Conservation (phyloP, 202 grass and related monocot species). For the Cymbopogon flexuosus region DNA sequence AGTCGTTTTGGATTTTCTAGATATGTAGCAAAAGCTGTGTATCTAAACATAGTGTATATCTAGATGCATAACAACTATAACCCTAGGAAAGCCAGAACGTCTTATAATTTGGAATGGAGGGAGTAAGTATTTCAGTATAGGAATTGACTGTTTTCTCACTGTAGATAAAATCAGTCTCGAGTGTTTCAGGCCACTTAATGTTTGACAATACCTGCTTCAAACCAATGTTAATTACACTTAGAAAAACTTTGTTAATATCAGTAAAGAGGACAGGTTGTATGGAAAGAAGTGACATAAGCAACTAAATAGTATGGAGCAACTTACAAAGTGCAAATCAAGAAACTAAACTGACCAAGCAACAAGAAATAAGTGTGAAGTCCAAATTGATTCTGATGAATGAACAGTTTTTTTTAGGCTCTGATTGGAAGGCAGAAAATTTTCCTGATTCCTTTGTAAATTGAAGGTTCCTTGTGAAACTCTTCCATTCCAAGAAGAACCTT, state of each 20-base stretch:
- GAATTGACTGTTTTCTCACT: slow-evolving; percentile 38
- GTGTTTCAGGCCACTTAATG: slow-evolving; percentile 80
- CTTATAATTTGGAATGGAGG: not conserved
- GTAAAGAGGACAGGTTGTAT: slow-evolving; percentile 1
- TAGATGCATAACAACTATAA: not conserved
- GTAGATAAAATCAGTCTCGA: slow-evolving; percentile 88
- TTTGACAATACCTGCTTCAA: slow-evolving; percentile 58
- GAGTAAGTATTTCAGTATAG: not conserved
- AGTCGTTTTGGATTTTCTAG: not conserved
- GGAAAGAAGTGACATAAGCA: slow-evolving; percentile 1
- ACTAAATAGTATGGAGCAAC: not conserved
- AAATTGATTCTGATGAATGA: not conserved
- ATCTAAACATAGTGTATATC: not conserved
- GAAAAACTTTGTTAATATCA: not conserved
- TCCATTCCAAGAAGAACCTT: not conserved
- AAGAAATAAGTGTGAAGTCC: not conserved
- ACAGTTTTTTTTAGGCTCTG: not conserved
- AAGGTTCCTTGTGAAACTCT: not conserved
- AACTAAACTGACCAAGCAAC: not conserved
- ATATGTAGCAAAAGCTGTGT: not conserved
- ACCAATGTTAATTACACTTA: slow-evolving; percentile 29
- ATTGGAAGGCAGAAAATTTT: not conserved
- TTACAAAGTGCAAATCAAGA: slow-evolving; percentile 9
- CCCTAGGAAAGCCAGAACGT: not conserved
- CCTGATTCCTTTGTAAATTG: not conserved